A percentile compares a stretch with the other conserved stretches of the same genome.
These are phyloP conservation scores for Beauveria pseudobassiana DNA, from an alignment of 2,329 filamentous ascomycete species.

Conservation along the genomic window DNA sequence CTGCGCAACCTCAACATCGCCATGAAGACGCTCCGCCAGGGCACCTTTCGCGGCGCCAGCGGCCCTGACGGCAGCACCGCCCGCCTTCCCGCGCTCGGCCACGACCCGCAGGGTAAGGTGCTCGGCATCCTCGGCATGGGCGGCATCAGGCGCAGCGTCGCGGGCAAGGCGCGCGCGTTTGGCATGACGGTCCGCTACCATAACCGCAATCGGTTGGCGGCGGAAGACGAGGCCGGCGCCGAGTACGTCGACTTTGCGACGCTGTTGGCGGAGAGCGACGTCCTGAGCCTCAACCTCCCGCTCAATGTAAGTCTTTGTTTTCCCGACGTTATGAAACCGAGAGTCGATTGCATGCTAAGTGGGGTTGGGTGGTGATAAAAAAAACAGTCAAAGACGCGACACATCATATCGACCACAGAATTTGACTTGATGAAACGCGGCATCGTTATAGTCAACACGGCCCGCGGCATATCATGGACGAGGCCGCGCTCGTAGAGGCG, in stretches of 20 bases:
- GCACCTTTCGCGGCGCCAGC: conserved; percentile 55
- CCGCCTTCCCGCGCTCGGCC: conserved; percentile 52
- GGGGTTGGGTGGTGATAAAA: too few species aligned
- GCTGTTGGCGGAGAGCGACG: conserved; percentile 61
- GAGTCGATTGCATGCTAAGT: too few species aligned
- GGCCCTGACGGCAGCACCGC: conserved; percentile 14
- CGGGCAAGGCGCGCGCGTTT: conserved; percentile 65
- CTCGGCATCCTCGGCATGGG: conserved; percentile 82
- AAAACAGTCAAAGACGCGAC: conserved; percentile 52
- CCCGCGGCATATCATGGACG: conserved; percentile 78
- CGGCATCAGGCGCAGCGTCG: conserved; percentile 72
- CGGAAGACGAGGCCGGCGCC: conserved; percentile 49
- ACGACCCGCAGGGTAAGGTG: conserved; percentile 71
- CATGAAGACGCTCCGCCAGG: conserved; percentile 57
- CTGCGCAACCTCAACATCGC: conserved; percentile 64
- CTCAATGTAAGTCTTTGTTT: conserved; percentile 56
- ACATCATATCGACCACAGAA: conserved; percentile 65
- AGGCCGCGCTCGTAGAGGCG: conserved; percentile 68
- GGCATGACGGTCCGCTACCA: conserved; percentile 70
- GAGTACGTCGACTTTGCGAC: conserved; percentile 69
- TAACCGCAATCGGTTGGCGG: conserved; percentile 55
- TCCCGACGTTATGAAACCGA: too few species aligned
- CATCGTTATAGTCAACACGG: conserved; percentile 74
- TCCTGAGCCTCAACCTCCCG: conserved; percentile 73
- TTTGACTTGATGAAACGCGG: conserved; percentile 73